A percentile compares a stretch with the other conserved stretches of the same genome.
Evolutionary conservation across 768 basidiomycete species (phyloP).

Genomic region (Leccinum uliginosum): DNA sequence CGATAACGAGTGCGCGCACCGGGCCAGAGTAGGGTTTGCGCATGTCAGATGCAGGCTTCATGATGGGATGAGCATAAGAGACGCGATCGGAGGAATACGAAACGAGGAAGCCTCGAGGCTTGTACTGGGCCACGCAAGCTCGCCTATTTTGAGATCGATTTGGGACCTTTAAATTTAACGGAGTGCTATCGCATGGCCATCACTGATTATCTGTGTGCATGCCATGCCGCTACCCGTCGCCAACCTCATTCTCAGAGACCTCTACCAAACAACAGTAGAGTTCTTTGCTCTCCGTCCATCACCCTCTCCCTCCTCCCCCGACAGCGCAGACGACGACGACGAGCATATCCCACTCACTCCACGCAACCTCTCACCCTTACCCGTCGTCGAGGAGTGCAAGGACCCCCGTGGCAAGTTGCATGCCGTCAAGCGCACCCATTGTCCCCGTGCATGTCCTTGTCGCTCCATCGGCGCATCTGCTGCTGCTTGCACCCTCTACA

Average conservation of each 20-base stretch:
- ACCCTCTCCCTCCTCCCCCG: conserved; percentile 16
- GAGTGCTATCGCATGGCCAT: conserved; percentile 12
- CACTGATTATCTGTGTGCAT: conserved; percentile 34
- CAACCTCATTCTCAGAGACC: conserved; percentile 42
- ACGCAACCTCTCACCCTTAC: conserved; percentile 33
- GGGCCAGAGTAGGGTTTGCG: conserved; percentile 71
- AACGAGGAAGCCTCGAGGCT: conserved; percentile 17
- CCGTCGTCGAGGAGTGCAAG: conserved; percentile 41
- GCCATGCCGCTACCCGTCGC: conserved; percentile 42
- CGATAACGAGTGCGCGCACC: conserved; percentile 64
- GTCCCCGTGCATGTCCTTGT: conserved; percentile 30
- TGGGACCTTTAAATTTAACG: no score
- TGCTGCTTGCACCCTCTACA: conserved; percentile 38
- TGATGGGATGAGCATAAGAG: neutral
- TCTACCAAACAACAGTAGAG: conserved; percentile 56
- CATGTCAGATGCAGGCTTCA: conserved; percentile 52
- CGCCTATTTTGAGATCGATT: neutral
- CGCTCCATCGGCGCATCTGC: conserved; percentile 35
- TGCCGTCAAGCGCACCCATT: conserved; percentile 33
- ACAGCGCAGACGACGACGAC: conserved; percentile 27
- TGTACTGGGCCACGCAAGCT: conserved; percentile 19
- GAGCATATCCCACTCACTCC: conserved; percentile 27
- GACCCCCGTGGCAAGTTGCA: conserved; percentile 28
- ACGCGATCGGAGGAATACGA: neutral
- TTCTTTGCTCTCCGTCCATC: conserved; percentile 45